Base-by-base conservation (phyloP, 352 stramenopile species). In the Globisporangium perplexum region DNA sequence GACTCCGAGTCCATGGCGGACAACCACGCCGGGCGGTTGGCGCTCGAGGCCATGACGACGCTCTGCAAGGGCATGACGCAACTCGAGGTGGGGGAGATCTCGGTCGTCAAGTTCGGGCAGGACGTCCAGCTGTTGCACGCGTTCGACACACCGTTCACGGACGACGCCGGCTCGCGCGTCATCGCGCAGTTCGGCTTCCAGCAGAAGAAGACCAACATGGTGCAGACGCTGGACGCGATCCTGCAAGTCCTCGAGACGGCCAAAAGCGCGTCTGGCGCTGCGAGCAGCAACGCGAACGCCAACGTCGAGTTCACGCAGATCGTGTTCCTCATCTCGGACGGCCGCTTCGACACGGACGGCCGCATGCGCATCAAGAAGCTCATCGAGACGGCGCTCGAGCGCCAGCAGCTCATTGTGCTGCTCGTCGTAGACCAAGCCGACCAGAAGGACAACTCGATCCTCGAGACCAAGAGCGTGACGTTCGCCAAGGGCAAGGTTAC, bases 1-100 rank as follows among this genome's bases (percentile, higher is more conserved):
- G 93, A 99, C 75, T 99, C 96, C 7, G 90, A 98, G 72, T 99
- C 96, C 20, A 99, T 99, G 98, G 81, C 88, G 23, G 97, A 99
- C 68, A 98, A 96, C 63, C 85, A 97, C 48, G 93, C 96, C 10
- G 96, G 93, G 18, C 92, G 96, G 17, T 82, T 99, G 67, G 96
- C 97, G 18, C 77, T 99, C 3, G 83, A 96, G 58, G 96, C 97
- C 22, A 86, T 99, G 70, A 89, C 97, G 35, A 98, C 96, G 20
- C 71, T 99, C 30, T 97, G 95, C 51, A 98, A 98, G 63, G 97
- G 92, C 12, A 96, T 99, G 74, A 96, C 88, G 36, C 94, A 99
- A 75, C 81, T 99, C 11, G 97, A 99, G 64, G 95, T 99, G 28
- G 95, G 96, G 23, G 89, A 99, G 71, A 72, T 99, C 10, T 71